Evolutionary conservation across 75 land plant genomes (phyloP), one percentile per base, ranked within the genome.

Genomic region (Larix kaempferi): DNA sequence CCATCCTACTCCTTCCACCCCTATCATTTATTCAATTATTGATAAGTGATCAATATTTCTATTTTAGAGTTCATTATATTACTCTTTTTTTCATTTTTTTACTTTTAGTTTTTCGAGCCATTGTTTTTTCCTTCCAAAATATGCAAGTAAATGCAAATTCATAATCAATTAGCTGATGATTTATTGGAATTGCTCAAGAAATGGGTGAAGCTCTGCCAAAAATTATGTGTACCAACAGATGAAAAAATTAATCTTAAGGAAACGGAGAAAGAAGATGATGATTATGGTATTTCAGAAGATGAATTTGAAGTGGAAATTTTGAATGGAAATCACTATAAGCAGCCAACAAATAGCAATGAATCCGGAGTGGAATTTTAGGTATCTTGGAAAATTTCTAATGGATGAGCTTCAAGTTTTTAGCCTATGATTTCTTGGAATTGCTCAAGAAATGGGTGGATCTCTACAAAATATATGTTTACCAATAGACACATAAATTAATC

Each of bases 101-200:
- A 74, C 37, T 69, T 56, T 15, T 16, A 22, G 61, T 0, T 37
- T 39, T 52, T 62, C n/a, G 44, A 67, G 27, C 13, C 56, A 39
- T 52, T 8, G 6, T n/a, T 73, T 67, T 52, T 49, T 33, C 25
- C 73, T 39, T 35, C 61, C 15, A 60, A 59, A 55, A 44, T 71
- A 10, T 2, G 33, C 27, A 29, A 6, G 35, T 58, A 33, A 0
- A 2, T 57, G 19, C 72, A 97, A 98, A 89, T 95, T 29, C 91
- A 95, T 33, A 90, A 93, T 86, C 98, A 94, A 76, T 56, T 86
- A 76, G 99, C 98, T n/a, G 98, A 91, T 37, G 89, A 94, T 81
- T 98, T 94, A 58, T 82, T 93, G 27, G 79, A 80, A 1, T 59
- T 98, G 27, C 60, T 98, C 16, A 95, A 84, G 77, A 91, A 88